These are phyloP conservation scores for Phytophthora crassamura DNA, from an alignment of 352 stramenopile species.

Conservation along the genomic window DNA sequence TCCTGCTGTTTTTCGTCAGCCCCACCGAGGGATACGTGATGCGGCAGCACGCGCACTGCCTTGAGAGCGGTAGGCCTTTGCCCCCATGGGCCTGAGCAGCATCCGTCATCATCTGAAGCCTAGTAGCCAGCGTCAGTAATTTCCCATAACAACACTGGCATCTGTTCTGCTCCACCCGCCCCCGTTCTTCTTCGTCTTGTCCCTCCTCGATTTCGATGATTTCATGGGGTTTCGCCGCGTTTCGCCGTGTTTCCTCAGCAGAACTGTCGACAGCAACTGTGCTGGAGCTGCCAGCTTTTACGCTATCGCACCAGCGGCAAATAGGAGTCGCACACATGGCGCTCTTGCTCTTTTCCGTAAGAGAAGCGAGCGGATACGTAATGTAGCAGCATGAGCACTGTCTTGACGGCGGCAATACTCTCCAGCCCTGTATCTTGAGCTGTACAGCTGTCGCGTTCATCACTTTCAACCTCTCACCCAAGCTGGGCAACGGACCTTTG, in stretches of 20 bases:
- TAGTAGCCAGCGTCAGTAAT: not conserved
- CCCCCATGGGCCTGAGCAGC: slow-evolving; percentile 5
- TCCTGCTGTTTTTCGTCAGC: slow-evolving; percentile 28
- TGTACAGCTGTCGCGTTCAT: slow-evolving; percentile 7
- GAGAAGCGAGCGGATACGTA: slow-evolving; percentile 7
- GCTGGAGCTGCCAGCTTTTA: not conserved
- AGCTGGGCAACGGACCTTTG: slow-evolving; percentile 1
- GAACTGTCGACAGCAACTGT: not conserved
- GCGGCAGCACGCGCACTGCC: slow-evolving; percentile 32
- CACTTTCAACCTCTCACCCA: not conserved
- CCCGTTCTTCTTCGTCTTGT: slow-evolving; percentile 20
- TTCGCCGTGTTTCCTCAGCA: not conserved
- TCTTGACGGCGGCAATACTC: not conserved
- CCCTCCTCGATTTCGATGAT: slow-evolving; percentile 10
- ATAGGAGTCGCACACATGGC: slow-evolving; percentile 1
- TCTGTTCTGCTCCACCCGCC: slow-evolving; percentile 4
- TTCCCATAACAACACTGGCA: slow-evolving; percentile 23
- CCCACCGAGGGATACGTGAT: slow-evolving; percentile 23
- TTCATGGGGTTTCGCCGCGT: not conserved
- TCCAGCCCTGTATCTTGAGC: slow-evolving; percentile 3
- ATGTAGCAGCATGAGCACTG: slow-evolving; percentile 21
- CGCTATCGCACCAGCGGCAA: not conserved
- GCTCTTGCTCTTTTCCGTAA: slow-evolving; percentile 8
- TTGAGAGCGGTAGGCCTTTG: slow-evolving; percentile 13
- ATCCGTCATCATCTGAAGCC: slow-evolving; percentile 11